These are phyloP conservation scores for Scutellaria barbata DNA, from an alignment of 257 asterid species.

Conservation along the genomic window DNA sequence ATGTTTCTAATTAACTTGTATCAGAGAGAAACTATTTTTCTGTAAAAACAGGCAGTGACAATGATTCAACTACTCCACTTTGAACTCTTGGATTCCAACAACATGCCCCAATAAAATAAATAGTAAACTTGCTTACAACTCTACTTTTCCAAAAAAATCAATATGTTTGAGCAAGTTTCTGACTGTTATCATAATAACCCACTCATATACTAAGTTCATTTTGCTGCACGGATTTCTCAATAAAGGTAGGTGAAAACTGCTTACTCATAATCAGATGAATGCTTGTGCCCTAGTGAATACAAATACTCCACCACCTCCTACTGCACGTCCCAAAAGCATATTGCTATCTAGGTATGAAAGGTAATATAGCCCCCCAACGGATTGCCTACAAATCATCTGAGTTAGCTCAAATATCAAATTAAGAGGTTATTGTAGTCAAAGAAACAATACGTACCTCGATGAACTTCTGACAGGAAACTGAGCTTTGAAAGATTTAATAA, in stretches of 20 bases:
- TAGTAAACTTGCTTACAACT: no score
- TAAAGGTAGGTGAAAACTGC: no score
- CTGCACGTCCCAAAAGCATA: conserved; percentile 90
- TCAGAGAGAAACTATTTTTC: no score
- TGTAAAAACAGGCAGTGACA: no score
- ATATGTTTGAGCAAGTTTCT: no score
- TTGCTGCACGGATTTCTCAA: not conserved
- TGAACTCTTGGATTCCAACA: no score
- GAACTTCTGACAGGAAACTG: conserved; percentile 64
- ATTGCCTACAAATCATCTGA: conserved; percentile 48
- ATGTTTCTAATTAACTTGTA: no score
- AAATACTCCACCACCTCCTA: conserved; percentile 91
- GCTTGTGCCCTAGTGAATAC: conserved; percentile 77
- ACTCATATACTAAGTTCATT: not conserved
- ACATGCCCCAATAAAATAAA: no score
- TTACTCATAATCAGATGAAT: conserved; percentile 30
- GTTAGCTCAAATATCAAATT: conserved; percentile 22
- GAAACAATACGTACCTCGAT: conserved; percentile 48
- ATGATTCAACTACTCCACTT: no score
- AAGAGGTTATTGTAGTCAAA: conserved; percentile 10
- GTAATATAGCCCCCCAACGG: conserved; percentile 87
- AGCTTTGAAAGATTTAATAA: conserved; percentile 71
- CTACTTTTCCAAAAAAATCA: no score
- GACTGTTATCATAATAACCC: not conserved
- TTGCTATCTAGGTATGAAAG: conserved; percentile 78